Percentiles rank a stretch among this genome's conserved stretches.
phyloP scores from a whole-genome alignment of 306 rosid genomes.

The Corylus avellana region DNA sequence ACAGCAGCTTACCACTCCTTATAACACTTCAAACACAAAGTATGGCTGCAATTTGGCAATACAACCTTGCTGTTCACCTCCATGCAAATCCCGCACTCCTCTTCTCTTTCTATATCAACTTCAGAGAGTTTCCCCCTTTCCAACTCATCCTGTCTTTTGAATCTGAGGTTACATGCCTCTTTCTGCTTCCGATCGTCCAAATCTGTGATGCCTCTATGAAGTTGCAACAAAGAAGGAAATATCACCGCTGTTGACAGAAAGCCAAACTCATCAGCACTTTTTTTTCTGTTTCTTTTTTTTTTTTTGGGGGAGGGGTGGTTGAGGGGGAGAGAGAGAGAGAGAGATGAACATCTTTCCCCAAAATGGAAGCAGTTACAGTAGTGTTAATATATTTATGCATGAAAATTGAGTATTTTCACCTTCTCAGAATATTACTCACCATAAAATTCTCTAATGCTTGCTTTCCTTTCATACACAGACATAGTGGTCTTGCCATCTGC shows the following conservation, averaged over 20 bases:
- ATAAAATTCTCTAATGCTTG: constrained; percentile 79
- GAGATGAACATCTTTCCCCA: neutral
- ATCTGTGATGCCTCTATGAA: constrained; percentile 80
- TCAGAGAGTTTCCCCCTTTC: constrained; percentile 50
- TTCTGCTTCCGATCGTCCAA: constrained; percentile 87
- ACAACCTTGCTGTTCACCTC: constrained; percentile 78
- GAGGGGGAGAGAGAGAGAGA: neutral
- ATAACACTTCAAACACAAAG: constrained; percentile 79
- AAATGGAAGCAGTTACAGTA: neutral
- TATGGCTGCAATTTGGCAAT: constrained; percentile 80
- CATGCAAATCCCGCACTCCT: constrained; percentile 95
- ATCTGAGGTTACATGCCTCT: constrained; percentile 49
- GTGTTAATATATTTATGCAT: neutral
- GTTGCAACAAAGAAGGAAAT: constrained; percentile 92
- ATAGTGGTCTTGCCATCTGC: constrained; percentile 84
- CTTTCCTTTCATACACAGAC: constrained; percentile 82
- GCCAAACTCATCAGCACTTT: constrained; percentile 1
- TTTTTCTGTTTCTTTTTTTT: neutral
- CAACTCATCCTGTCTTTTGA: constrained; percentile 52
- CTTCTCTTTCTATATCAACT: constrained; percentile 79
- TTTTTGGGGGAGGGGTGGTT: neutral
- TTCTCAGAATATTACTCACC: constrained; percentile 49
- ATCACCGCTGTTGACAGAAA: constrained; percentile 55
- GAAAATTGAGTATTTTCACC: constrained; percentile 1
- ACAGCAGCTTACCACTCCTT: constrained; percentile 62